Base-by-base conservation (phyloP, 768 basidiomycete genomes). In the Xerocomus spinulosus region DNA sequence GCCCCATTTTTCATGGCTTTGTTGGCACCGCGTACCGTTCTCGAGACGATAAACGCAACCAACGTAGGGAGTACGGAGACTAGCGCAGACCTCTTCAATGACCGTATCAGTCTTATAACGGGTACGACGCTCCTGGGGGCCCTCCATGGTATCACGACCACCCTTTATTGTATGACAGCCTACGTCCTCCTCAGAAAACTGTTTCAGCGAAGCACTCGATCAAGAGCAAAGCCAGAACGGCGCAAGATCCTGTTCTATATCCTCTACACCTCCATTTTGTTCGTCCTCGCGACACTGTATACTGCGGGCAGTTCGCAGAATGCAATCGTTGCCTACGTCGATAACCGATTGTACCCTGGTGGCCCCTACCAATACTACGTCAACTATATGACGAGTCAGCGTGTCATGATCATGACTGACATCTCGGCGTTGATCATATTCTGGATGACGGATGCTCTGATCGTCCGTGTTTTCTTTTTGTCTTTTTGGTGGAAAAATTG, bases 371-470 rank as follows among this genome's bases (percentile, higher is more conserved):
- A 50, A 17, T 69, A 61, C 33, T 58, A 43, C 18, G 34, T 54
- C 29, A 37, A 17, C 32, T 67, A 42, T 40, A 67, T 64, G 65
- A 48, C 52, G n/a, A 41, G 53, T 32, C 57, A 64, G 45, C 36
- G 15, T 15, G 36, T 40, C 41, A 59, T 60, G 57, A n/a, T 59
- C 44, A 53, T 64, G 53, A 53, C 45, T 37, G 65, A 59, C 43
- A 2, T 65, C 40, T 12, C 48, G 4, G 45, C 58, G 21, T n/a
- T 57, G 20, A 29, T 67, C 13, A 64, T 64, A 41, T 46, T 67
- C 37, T 64, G 63, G 62, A 53, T 64, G 63, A 59, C 63, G 42
- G 65, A 64, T 38, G 59, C 48, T 4, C 30, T 64, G 26, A 64
- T 65, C 10, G 62, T 67, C 8, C 46, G 62, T 58, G 1, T 35